Evolutionary conservation across 78 protist species (phyloP).

Genomic region (Creolimax fragrantissima): DNA sequence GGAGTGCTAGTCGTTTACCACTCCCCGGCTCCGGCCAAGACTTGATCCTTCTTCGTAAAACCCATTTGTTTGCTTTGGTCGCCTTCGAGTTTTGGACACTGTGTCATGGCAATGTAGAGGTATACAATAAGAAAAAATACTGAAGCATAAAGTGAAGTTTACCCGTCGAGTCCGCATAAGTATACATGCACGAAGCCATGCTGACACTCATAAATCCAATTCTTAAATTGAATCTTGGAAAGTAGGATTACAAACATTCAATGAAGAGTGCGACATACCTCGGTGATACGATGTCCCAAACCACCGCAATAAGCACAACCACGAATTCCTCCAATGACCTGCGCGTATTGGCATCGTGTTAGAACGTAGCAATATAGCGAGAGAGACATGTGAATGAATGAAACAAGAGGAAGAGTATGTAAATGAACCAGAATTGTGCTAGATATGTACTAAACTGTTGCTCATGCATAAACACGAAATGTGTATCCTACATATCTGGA

Average conservation of each 20-base stretch:
- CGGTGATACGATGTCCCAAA: conserved; percentile 81
- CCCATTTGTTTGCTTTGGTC: conserved; percentile 18
- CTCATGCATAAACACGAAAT: too few species aligned
- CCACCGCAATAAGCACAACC: conserved; percentile 94
- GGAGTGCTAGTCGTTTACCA: too few species aligned
- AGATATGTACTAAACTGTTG: too few species aligned
- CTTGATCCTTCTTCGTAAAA: neutral
- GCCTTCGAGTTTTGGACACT: conserved; percentile 28
- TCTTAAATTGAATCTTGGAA: neutral
- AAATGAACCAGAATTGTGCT: too few species aligned
- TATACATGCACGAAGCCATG: neutral
- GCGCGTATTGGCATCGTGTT: neutral
- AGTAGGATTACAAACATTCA: neutral
- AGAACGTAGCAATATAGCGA: too few species aligned
- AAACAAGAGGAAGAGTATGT: too few species aligned
- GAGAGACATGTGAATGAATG: neutral
- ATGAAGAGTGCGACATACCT: neutral
- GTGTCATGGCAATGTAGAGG: neutral
- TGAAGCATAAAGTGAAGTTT: too few species aligned
- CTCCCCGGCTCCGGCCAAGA: neutral
- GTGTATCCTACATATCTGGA: too few species aligned
- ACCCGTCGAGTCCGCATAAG: neutral
- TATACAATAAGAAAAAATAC: too few species aligned
- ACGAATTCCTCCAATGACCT: conserved; percentile 18
- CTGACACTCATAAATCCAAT: neutral